These are phyloP conservation scores for Rasamsonia emersonii DNA, from an alignment of 2,329 filamentous ascomycete genomes.

Conservation along the genomic window DNA sequence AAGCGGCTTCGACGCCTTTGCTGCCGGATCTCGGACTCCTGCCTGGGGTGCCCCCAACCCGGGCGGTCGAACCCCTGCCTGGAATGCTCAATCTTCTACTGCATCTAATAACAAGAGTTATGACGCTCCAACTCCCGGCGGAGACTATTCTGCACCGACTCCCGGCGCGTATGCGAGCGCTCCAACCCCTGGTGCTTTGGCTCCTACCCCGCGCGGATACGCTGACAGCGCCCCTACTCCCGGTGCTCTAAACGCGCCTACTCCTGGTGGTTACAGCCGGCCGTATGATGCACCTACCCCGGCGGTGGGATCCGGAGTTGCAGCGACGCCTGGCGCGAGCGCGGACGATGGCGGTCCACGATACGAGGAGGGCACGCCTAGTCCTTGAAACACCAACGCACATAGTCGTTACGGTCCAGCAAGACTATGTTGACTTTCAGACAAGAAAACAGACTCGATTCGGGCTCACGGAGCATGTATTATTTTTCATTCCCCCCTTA, in stretches of 20 bases:
- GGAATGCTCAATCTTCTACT: slow-evolving; percentile 24
- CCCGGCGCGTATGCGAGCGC: slow-evolving; percentile 49
- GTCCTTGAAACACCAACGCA: too few species aligned
- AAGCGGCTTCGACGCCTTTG: slow-evolving; percentile 61
- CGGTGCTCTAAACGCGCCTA: slow-evolving; percentile 37
- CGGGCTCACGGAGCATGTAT: too few species aligned
- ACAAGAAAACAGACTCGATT: too few species aligned
- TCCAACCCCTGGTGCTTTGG: slow-evolving; percentile 60
- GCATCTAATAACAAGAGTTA: slow-evolving; percentile 40
- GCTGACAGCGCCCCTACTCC: slow-evolving; percentile 39
- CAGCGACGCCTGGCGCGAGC: slow-evolving; percentile 31
- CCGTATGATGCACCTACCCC: slow-evolving; percentile 43
- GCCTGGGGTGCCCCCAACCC: slow-evolving; percentile 52
- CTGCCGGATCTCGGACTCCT: slow-evolving; percentile 66
- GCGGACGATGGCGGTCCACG: slow-evolving; percentile 33
- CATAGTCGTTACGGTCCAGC: too few species aligned
- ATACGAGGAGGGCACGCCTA: slow-evolving; percentile 36
- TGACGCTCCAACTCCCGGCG: slow-evolving; percentile 68
- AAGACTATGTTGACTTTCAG: too few species aligned
- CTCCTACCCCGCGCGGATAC: slow-evolving; percentile 42
- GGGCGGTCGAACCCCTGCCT: slow-evolving; percentile 39
- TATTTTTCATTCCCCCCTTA: too few species aligned
- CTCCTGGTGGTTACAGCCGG: slow-evolving; percentile 25
- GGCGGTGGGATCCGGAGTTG: slow-evolving; percentile 25
- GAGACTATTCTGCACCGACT: slow-evolving; percentile 56